Evolutionary conservation across 164 flowering plant genomes (phyloP), one percentile per base, ranked within the genome.

Genomic region (Aristolochia contorta): DNA sequence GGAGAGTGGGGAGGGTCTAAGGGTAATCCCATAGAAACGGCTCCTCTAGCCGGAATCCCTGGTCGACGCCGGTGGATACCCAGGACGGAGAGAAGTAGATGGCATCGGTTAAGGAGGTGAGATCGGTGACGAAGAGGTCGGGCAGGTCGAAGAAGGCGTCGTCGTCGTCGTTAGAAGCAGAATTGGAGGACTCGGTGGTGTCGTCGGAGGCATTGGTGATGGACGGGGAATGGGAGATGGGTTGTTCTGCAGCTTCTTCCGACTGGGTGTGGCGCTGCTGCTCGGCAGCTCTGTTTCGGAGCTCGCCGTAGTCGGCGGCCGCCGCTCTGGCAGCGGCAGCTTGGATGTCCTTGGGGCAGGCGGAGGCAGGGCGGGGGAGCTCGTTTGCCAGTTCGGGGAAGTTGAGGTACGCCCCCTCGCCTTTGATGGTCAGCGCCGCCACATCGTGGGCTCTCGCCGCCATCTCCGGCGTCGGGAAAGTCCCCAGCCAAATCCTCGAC

Each of bases 401-500:
- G 56, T 83, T 83, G 61, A 83, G 82, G 60, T 55, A 54, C 2
- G 85, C 87, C 0, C 79, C 66, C 21, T 61, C 65, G 46, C 87
- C 87, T 67, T 83, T 83, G 53, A 83, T 76, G 10, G 87, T 53
- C 0, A 77, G 65, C 13, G 87, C 83, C 0, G 87, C 87, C 0
- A 75, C 87, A 32, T 83, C 87, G 45, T 83, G 87, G 2, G 87
- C 87, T 57, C 87, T 76, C 23, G 87, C 87, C 2, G 87, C 87
- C 87, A 81, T 83, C 59, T 83, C 87, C 0, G 87, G 61, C 0
- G 85, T 81, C 2, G 79, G 67, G 46, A 71, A 83, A 13, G 87
- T 83, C 13, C 87, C 87, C 0, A 83, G 76, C 87, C 87, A 83
- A 22, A 83, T 83, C 58, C 86, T 72, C 2, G 86, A 82, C 20